Evolutionary conservation across 345 rosid genomes (phyloP).

Genomic region (Cardiospermum halicacabum): DNA sequence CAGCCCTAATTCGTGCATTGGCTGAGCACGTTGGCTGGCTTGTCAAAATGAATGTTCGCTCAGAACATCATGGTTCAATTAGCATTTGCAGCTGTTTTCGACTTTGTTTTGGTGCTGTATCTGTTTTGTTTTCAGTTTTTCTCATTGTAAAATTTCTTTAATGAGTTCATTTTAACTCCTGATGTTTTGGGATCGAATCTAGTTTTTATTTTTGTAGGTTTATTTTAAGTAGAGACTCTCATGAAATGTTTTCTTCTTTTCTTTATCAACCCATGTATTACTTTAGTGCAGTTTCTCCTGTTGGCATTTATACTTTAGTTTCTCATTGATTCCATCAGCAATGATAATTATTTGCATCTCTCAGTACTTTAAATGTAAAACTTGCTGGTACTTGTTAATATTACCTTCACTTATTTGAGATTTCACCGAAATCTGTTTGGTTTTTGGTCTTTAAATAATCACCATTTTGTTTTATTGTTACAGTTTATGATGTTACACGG

Average conservation of each 20-base stretch:
- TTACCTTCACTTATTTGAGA: not conserved
- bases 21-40: not conserved
- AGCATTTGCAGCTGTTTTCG: not conserved
- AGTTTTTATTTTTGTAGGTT: not conserved
- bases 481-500: conserved; percentile 88
- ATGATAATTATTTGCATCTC: too few relatives aligned
- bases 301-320: not conserved
- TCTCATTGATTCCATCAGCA: not conserved
- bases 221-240: not conserved
- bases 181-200: not conserved
- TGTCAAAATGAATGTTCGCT: not conserved
- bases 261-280: not conserved
- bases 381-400: not conserved
- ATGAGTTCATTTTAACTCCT: not conserved
- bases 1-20: too few relatives aligned
- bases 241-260: not conserved
- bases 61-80: not conserved
- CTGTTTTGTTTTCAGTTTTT: not conserved
- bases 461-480: not conserved
- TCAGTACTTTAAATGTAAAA: not conserved
- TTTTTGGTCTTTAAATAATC: not conserved
- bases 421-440: not conserved
- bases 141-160: too few relatives aligned
- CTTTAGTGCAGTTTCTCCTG: too few relatives aligned
- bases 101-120: not conserved